Evolutionary conservation across 192 early-diverging fungal species (phyloP).

Genomic region (Obelidium mucronatum): DNA sequence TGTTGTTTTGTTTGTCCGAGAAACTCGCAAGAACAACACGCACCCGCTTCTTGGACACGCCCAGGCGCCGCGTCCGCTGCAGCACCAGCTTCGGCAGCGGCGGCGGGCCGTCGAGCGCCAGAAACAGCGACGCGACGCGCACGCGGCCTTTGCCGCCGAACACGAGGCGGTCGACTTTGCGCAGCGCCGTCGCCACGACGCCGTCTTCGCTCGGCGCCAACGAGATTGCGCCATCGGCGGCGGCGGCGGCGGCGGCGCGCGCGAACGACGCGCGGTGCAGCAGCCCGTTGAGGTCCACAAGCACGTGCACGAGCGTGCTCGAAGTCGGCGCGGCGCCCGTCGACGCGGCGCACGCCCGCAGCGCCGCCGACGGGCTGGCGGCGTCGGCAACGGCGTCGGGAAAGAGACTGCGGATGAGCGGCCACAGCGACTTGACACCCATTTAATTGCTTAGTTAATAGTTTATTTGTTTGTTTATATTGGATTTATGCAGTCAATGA

Average conservation of each 20-base stretch:
- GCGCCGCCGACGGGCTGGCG: background rate
- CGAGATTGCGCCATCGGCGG: background rate
- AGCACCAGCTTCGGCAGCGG: constrained; percentile 17
- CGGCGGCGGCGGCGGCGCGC: background rate
- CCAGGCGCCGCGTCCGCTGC: background rate
- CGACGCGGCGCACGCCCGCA: background rate
- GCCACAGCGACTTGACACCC: constrained; percentile 31
- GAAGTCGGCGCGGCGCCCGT: background rate
- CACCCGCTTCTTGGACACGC: constrained; percentile 1
- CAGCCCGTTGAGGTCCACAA: constrained; percentile 9
- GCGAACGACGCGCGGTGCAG: background rate
- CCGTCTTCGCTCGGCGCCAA: background rate
- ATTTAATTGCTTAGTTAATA: too few species aligned
- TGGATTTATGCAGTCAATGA: too few species aligned
- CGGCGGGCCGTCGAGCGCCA: constrained; percentile 22
- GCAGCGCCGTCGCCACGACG: background rate
- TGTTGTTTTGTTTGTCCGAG: background rate
- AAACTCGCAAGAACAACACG: too few species aligned
- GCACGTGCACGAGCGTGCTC: background rate
- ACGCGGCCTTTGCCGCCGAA: background rate
- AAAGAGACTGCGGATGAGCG: background rate
- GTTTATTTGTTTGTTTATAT: too few species aligned
- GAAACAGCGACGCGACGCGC: background rate
- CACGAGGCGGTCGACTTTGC: too few species aligned
- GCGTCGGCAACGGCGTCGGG: background rate